Percentiles rank a stretch among this genome's conserved stretches.
These are phyloP conservation scores for Fusarium torulosum DNA, from an alignment of 2,329 filamentous ascomycete species.

Conservation along the genomic window DNA sequence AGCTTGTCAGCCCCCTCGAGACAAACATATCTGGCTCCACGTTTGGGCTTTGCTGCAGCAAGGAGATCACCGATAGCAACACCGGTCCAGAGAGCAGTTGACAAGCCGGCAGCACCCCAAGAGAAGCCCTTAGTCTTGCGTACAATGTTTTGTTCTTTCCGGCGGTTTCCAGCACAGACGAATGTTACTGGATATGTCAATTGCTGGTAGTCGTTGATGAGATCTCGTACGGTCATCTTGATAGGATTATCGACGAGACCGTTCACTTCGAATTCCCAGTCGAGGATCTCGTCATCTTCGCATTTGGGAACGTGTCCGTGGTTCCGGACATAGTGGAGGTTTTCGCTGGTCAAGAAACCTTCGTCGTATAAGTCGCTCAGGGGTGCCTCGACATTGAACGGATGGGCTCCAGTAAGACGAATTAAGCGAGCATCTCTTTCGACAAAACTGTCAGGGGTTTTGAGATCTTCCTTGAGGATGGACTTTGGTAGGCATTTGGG, in stretches of 20 bases:
- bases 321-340: slow-evolving; percentile 92
- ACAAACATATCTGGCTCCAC: slow-evolving; percentile 83
- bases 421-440: slow-evolving; percentile 84
- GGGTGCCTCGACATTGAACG: slow-evolving; percentile 91
- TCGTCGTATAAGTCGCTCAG: slow-evolving; percentile 80
- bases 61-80: slow-evolving; percentile 80
- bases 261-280: slow-evolving; percentile 87
- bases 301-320: slow-evolving; percentile 87
- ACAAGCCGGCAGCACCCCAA: slow-evolving; percentile 89
- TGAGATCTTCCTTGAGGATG: slow-evolving; percentile 80
- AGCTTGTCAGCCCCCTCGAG: slow-evolving; percentile 92
- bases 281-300: slow-evolving; percentile 75
- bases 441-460: slow-evolving; percentile 87
- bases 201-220: slow-evolving; percentile 81
- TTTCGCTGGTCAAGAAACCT: slow-evolving; percentile 88
- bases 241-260: slow-evolving; percentile 85
- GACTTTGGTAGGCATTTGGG: slow-evolving; percentile 71
- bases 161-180: slow-evolving; percentile 90
- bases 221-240: slow-evolving; percentile 76
- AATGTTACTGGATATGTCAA: slow-evolving; percentile 88
- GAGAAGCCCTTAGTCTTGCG: slow-evolving; percentile 94
- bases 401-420: slow-evolving; percentile 87
- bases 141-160: slow-evolving; percentile 93
- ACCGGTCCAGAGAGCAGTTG: slow-evolving; percentile 89
- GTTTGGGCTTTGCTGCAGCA: slow-evolving; percentile 73